Conservation (phyloP, 2,329 filamentous ascomycete species). For the Stachybotrys elegans region DNA sequence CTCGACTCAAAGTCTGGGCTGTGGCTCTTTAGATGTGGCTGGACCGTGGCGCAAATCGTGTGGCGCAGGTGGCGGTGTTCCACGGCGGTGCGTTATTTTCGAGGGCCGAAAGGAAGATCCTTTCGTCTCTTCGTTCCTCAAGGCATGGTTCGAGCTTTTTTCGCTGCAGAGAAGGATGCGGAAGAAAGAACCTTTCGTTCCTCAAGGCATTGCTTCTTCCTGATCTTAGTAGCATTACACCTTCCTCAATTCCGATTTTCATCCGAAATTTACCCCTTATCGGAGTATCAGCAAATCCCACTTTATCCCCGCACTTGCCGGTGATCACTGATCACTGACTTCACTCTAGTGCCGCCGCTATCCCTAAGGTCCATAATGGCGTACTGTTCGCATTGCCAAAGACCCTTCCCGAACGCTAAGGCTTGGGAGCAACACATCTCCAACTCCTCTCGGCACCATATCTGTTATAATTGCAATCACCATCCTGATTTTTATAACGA, state of each 20-base stretch:
- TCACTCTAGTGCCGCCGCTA: too few relatives aligned
- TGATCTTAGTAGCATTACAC: too few relatives aligned
- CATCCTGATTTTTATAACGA: slow-evolving; percentile 1
- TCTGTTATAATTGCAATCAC: slow-evolving; percentile 5
- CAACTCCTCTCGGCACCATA: slow-evolving; percentile 5
- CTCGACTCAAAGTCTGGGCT: background rate
- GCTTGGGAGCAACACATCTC: slow-evolving; percentile 6
- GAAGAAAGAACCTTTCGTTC: too few relatives aligned
- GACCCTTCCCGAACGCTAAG: background rate
- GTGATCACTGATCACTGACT: too few relatives aligned
- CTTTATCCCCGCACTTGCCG: too few relatives aligned
- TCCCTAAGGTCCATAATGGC: too few relatives aligned
- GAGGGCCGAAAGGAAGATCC: background rate
- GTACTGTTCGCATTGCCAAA: slow-evolving; percentile 7
- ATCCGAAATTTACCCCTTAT: too few relatives aligned
- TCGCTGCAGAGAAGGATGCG: too few relatives aligned
- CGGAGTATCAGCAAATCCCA: too few relatives aligned
- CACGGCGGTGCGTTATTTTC: background rate
- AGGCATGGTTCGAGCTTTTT: too few relatives aligned
- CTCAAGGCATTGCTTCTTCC: too few relatives aligned
- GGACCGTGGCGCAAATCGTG: background rate
- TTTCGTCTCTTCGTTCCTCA: background rate
- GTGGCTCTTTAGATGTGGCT: background rate
- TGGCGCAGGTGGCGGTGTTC: background rate
- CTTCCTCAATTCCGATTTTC: too few relatives aligned